These are phyloP conservation scores for Alopecurus myosuroides DNA, from an alignment of 176 grass and related monocot genomes.

Conservation along the genomic window DNA sequence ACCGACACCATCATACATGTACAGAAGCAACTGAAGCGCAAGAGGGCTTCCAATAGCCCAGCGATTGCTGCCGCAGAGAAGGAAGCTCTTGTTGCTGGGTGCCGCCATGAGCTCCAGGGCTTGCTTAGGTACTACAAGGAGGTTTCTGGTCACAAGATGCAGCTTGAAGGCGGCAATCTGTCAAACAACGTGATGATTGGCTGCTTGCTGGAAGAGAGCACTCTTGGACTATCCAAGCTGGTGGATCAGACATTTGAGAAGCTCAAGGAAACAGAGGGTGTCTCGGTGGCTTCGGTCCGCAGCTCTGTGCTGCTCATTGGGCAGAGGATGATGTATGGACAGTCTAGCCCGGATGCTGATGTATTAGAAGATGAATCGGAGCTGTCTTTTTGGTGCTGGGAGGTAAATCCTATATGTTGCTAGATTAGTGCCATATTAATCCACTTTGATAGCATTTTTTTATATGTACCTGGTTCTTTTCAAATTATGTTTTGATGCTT, in stretches of 20 bases:
- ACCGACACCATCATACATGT: slow-evolving; percentile 20
- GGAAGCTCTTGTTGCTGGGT: slow-evolving; percentile 34
- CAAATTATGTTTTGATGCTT: not conserved
- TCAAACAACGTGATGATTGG: slow-evolving; percentile 53
- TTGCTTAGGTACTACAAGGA: slow-evolving; percentile 48
- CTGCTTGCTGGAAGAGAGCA: slow-evolving; percentile 71
- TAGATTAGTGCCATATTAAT: not conserved
- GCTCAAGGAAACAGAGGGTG: slow-evolving; percentile 44
- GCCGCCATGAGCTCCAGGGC: slow-evolving; percentile 40
- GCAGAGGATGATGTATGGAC: slow-evolving; percentile 76
- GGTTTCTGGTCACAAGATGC: slow-evolving; percentile 39
- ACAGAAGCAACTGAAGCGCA: slow-evolving; percentile 83
- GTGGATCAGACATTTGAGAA: slow-evolving; percentile 49
- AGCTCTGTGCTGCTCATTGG: slow-evolving; percentile 59
- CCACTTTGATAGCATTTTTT: not conserved
- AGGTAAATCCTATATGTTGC: slow-evolving; percentile 41
- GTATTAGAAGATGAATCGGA: slow-evolving; percentile 82
- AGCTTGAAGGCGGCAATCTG: slow-evolving; percentile 13
- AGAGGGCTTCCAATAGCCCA: slow-evolving; percentile 46
- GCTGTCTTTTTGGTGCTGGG: slow-evolving; percentile 81
- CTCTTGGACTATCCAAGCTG: slow-evolving; percentile 59
- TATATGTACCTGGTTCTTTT: not conserved
- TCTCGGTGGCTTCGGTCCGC: slow-evolving; percentile 48
- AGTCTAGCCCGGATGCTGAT: slow-evolving; percentile 60
- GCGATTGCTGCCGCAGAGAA: slow-evolving; percentile 42